phyloP scores from a whole-genome alignment of 169 alveolate genomes.

The Plasmodium knowlesi region DNA sequence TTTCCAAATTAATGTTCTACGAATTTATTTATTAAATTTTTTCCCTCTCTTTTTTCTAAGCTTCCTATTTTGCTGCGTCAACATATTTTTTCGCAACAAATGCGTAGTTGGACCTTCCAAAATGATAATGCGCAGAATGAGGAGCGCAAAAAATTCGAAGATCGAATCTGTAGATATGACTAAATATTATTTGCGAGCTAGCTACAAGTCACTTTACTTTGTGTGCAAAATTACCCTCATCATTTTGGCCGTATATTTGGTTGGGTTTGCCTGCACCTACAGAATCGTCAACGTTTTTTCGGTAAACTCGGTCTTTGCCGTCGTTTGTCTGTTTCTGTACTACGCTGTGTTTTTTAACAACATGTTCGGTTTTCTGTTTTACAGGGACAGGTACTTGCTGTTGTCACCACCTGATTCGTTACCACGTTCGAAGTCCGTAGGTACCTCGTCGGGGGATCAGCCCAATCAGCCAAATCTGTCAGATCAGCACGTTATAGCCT shows the following conservation, averaged over 20 bases:
- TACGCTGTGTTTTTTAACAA: conserved; percentile 60
- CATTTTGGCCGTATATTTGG: neutral
- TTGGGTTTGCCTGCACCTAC: conserved; percentile 32
- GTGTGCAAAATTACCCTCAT: conserved; percentile 15
- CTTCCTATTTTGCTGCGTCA: conserved; percentile 32
- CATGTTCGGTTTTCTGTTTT: conserved; percentile 4
- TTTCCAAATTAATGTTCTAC: conserved; percentile 7
- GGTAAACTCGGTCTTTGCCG: neutral
- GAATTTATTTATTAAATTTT: conserved; percentile 25
- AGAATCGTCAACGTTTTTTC: conserved; percentile 32
- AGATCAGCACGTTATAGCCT: neutral
- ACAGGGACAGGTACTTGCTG: conserved; percentile 1
- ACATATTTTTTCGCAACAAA: conserved; percentile 25
- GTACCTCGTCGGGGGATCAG: neutral
- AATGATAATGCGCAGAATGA: neutral
- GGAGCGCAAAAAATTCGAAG: neutral
- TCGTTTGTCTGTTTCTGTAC: conserved; percentile 18
- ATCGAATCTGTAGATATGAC: conserved; percentile 4
- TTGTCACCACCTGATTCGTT: neutral
- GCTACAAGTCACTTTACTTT: conserved; percentile 48
- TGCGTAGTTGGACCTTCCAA: neutral
- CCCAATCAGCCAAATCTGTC: neutral
- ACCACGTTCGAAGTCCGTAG: neutral
- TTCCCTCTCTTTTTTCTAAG: conserved; percentile 44
- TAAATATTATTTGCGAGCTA: conserved; percentile 14